A percentile compares a stretch with the other conserved stretches of the same genome.
Evolutionary conservation across 306 rosid species (phyloP).

Genomic region (Glycine soja): DNA sequence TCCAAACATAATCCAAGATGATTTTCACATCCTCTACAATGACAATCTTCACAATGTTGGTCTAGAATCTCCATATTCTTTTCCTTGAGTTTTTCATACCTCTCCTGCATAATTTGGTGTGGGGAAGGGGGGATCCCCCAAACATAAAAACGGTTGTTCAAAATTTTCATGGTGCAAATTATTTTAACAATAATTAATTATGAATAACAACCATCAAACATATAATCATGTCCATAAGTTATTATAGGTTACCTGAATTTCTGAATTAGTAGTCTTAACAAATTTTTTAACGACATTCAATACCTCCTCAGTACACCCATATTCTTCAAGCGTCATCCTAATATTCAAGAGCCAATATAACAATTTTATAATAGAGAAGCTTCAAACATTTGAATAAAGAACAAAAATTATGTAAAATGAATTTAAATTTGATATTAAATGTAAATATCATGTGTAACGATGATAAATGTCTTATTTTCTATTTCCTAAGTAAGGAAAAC

Average conservation of each 20-base stretch:
- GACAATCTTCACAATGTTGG: conserved; percentile 47
- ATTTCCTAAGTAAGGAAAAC: background rate
- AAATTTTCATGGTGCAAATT: background rate
- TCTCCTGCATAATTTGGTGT: conserved; percentile 61
- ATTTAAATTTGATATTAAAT: background rate
- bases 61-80: conserved; percentile 46
- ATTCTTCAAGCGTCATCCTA: conserved; percentile 75
- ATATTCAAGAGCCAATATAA: conserved; percentile 43
- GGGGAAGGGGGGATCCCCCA: background rate
- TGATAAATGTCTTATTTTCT: conserved; percentile 17
- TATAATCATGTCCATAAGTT: background rate
- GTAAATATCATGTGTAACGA: background rate
- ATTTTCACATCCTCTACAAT: conserved; percentile 48
- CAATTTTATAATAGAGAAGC: conserved; percentile 28
- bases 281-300: conserved; percentile 54
- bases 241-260: conserved; percentile 69
- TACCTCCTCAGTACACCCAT: conserved; percentile 63
- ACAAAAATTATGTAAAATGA: background rate
- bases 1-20: conserved; percentile 57
- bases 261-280: conserved; percentile 55
- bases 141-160: conserved; percentile 24
- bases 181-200: conserved; percentile 13
- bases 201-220: conserved; percentile 42
- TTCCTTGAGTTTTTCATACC: conserved; percentile 64
- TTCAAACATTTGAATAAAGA: conserved; percentile 8